A percentile compares a stretch with the other conserved stretches of the same genome.
phyloP scores from a whole-genome alignment of 495 filamentous ascomycete genomes.

The Penicillium paradoxum region DNA sequence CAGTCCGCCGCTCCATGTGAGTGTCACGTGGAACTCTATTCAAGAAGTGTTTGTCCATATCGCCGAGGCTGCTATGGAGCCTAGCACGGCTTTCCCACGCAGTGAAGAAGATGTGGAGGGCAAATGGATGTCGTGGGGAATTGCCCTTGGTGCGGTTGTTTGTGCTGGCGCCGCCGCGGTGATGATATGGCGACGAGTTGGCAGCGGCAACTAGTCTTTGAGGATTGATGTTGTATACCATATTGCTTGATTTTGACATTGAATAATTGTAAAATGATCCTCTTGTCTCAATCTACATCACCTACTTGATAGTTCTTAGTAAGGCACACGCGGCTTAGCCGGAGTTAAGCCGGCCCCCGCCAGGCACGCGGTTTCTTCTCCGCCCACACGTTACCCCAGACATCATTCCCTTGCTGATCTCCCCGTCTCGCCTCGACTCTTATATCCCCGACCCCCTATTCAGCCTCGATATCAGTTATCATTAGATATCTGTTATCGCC shows the following conservation, averaged over 20 bases:
- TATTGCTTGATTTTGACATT: not conserved
- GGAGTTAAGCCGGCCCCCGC: conserved; percentile 22
- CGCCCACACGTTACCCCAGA: conserved; percentile 27
- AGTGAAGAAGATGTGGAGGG: conserved; percentile 73
- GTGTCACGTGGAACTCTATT: conserved; percentile 85
- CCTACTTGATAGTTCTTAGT: not conserved
- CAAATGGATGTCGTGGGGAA: conserved; percentile 78
- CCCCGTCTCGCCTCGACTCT: not conserved
- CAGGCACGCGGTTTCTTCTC: conserved; percentile 29
- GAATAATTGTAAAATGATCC: not conserved
- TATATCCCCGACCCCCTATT: not conserved
- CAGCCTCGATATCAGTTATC: not conserved
- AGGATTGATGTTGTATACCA: not conserved
- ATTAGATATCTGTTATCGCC: not conserved
- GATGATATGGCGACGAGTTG: conserved; percentile 63
- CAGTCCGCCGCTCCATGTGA: conserved; percentile 84
- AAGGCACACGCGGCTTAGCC: conserved; percentile 2
- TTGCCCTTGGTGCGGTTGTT: conserved; percentile 74
- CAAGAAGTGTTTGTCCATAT: conserved; percentile 84
- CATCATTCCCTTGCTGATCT: conserved; percentile 19
- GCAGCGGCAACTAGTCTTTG: conserved; percentile 32
- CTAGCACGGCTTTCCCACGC: conserved; percentile 81
- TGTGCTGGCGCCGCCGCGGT: conserved; percentile 77
- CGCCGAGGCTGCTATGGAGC: conserved; percentile 87
- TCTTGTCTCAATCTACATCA: not conserved